Conservation (phyloP, 169 alveolate species). For the Plasmodium gaboni region DNA sequence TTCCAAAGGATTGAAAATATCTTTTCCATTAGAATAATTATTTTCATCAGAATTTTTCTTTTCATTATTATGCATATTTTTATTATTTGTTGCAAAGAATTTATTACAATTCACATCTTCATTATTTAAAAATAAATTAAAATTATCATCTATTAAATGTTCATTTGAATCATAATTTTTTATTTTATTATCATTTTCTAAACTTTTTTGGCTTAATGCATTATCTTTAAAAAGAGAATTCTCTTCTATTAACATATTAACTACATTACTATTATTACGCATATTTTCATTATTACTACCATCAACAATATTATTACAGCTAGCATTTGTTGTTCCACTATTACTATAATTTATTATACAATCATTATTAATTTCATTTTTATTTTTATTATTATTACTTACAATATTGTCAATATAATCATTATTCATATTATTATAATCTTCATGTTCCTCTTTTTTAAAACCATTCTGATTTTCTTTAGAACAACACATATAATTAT, state of each 20-base stretch:
- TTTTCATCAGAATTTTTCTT: background rate
- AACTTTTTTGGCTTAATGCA: background rate
- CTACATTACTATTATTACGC: conserved; percentile 14
- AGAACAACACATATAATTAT: no score
- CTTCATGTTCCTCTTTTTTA: no score
- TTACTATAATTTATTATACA: conserved; percentile 7
- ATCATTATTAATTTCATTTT: background rate
- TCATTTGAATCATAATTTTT: background rate
- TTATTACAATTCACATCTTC: background rate
- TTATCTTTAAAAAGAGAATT: conserved; percentile 3
- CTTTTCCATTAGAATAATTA: background rate
- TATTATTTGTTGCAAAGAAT: background rate
- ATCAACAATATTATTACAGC: background rate
- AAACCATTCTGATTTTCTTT: no score
- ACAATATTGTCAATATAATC: background rate
- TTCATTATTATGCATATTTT: background rate
- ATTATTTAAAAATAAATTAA: conserved; percentile 16
- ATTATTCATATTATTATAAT: background rate
- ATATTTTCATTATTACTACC: background rate
- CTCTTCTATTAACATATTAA: background rate
- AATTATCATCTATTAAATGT: conserved; percentile 20
- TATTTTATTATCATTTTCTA: background rate
- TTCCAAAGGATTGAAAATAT: background rate
- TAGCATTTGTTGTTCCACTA: conserved; percentile 12
- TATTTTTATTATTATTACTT: background rate